Evolutionary conservation across 441 rosid species (phyloP), one percentile per base, ranked within the genome.

Genomic region (Viola pubescens): DNA sequence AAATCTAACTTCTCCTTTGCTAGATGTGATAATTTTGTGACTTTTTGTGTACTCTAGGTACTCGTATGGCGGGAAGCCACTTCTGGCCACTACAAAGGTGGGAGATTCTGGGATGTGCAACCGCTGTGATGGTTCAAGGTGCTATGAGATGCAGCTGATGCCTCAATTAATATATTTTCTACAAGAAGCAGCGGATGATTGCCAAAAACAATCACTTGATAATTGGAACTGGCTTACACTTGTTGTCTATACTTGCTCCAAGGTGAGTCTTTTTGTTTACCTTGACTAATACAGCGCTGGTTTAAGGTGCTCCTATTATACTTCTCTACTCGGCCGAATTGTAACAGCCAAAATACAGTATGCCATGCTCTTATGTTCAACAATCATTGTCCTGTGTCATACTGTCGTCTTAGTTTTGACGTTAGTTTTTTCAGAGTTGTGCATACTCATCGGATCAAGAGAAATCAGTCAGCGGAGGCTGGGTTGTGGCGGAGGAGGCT

Each of bases 181-280:
- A 44, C 90, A 78, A 54, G 88, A 87, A 65, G 86, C 75, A 61
- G 84, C 79, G 47, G 82, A 82, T 45, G 69, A 73, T 68, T 52
- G 44, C 71, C 69, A 75, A 53, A 85, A 73, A 64, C 71, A 60
- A 34, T 58, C 77, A 9, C 58, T 92, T 53, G 85, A 85, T 57
- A 79, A 77, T 39, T 89, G 97, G 97, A 79, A 87, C 62, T 92
- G 97, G 98, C 79, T 92, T 82, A 89, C 90, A 37, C 83, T 86
- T 40, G 52, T 81, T 43, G 71, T 86, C 53, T 81, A 78, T 72
- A 92, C 97, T 65, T 92, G 98, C 75, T 75, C 86, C 48, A 79
- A 79, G 89, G 98, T 82, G 48, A 56, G 60, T 55, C 51, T 40
- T 42, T 46, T 5, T 52, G 38, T 52, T 37, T 34, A 5, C 8